Conservation (phyloP, 352 stramenopile species). For the Sclerospora graminicola region DNA sequence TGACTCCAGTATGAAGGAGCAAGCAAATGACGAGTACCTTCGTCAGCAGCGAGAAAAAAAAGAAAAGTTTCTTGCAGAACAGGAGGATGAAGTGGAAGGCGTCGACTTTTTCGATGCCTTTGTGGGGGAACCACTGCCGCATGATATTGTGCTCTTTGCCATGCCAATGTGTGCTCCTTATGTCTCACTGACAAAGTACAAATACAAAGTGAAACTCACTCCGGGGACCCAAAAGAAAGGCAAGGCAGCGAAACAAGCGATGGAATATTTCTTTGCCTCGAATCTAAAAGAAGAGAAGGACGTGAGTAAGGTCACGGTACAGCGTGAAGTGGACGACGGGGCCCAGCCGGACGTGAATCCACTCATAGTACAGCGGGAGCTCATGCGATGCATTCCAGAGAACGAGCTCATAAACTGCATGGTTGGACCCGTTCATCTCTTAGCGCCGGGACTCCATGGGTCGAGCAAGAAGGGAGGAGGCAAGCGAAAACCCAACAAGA, state of each 20-base stretch:
- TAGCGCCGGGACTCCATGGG: slow-evolving; percentile 50
- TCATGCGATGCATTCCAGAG: slow-evolving; percentile 85
- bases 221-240: slow-evolving; percentile 86
- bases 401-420: slow-evolving; percentile 86
- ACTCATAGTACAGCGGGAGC: slow-evolving; percentile 67
- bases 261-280: slow-evolving; percentile 74
- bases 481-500: slow-evolving; percentile 1
- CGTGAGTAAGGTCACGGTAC: slow-evolving; percentile 8
- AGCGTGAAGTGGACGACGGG: slow-evolving; percentile 20
- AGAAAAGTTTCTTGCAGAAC: slow-evolving; percentile 73
- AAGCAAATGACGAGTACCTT: slow-evolving; percentile 48
- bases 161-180: slow-evolving; percentile 90
- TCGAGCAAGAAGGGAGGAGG: slow-evolving; percentile 29
- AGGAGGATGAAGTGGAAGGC: slow-evolving; percentile 71
- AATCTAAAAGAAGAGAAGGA: slow-evolving; percentile 68
- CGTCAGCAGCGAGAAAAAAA: slow-evolving; percentile 73
- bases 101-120: slow-evolving; percentile 80
- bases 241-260: slow-evolving; percentile 80
- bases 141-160: slow-evolving; percentile 84
- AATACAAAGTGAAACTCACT: slow-evolving; percentile 90
- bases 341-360: slow-evolving; percentile 44
- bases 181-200: slow-evolving; percentile 75
- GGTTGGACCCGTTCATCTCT: slow-evolving; percentile 86
- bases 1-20: slow-evolving; percentile 3
- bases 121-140: slow-evolving; percentile 57